Conservation (phyloP, 768 basidiomycete species). For the Suillus fuscotomentosus region DNA sequence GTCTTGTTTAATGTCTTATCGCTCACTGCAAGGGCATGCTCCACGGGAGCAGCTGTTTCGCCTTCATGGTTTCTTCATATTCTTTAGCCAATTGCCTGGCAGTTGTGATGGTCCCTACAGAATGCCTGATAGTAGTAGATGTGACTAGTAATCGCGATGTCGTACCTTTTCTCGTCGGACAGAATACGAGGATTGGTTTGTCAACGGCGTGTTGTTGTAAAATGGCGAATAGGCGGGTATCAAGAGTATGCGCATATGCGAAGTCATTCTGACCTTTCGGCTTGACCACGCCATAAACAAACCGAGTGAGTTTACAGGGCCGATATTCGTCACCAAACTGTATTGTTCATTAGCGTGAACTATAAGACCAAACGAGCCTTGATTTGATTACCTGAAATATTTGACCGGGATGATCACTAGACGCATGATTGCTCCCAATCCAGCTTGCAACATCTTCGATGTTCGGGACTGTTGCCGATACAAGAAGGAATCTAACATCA, state of each 20-base stretch:
- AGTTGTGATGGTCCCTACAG: slow-evolving; percentile 55
- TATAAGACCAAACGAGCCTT: not conserved
- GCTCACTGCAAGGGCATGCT: slow-evolving; percentile 47
- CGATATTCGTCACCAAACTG: slow-evolving; percentile 94
- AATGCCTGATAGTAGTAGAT: not conserved
- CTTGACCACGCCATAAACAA: slow-evolving; percentile 71
- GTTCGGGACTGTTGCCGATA: slow-evolving; percentile 95
- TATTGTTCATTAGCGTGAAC: slow-evolving; percentile 3
- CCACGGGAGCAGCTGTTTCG: slow-evolving; percentile 65
- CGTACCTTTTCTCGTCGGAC: slow-evolving; percentile 81
- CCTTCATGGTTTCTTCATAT: slow-evolving; percentile 55
- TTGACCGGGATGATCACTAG: slow-evolving; percentile 44
- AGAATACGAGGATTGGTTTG: slow-evolving; percentile 89
- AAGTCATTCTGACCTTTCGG: slow-evolving; percentile 74
- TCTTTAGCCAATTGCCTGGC: slow-evolving; percentile 79
- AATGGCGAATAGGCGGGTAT: slow-evolving; percentile 69
- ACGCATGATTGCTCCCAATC: slow-evolving; percentile 54
- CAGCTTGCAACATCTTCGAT: slow-evolving; percentile 86
- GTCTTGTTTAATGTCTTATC: not conserved
- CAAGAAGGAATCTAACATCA: slow-evolving; percentile 76
- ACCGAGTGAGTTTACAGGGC: slow-evolving; percentile 74
- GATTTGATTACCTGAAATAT: slow-evolving; percentile 61
- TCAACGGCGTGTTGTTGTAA: slow-evolving; percentile 70
- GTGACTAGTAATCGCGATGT: not conserved
- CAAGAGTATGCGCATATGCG: slow-evolving; percentile 66